Evolutionary conservation across 1,284 basidiomycete genomes (phyloP), one percentile per base, ranked within the genome.

Genomic region (Vanrija humicola): DNA sequence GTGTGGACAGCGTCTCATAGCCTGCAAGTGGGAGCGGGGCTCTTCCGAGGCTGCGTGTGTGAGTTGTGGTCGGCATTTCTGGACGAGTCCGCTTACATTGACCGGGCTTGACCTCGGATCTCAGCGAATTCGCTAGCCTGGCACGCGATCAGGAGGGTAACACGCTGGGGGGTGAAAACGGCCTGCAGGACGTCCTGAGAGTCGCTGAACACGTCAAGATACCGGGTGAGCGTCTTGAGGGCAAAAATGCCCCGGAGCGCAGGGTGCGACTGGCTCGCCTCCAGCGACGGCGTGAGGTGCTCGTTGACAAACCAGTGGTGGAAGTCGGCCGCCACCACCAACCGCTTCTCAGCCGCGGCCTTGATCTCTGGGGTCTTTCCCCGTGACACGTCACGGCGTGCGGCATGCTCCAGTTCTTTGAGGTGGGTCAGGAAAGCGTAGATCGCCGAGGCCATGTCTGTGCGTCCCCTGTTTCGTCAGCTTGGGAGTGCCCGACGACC

Each of bases 111-210:
- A 5, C 39, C 34, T 7, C 75, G 53, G 6, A 72, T 64, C 48
- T 77, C 75, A 3, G 71, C 62, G 55, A 72, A 77, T 43, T 76
- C 70, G 59, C 69, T 71, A 15, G 64, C 63, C 45, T 75, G 70
- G 56, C 75, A 77, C 0, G 62, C 65, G 9, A 75, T 48, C n/a
- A 77, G 58, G 25, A 60, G 52, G 7, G 65, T 60, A 29, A 75
- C 65, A 8, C 67, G 60, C 7, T 62, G 56, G n/a, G 59, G 48
- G 1, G 72, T 72, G 59, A 61, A 74, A 4, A 73, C 60, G 12
- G 10, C 38, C 28, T 43, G 28, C 2, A 38, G 21, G 1, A 60
- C 46, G 1, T 47, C 50, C 2, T 25, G 43, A 0, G 54, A 43
- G 1, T 56, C 50, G 3, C 63, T 61, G 47, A 69, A 71, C 6